Base-by-base conservation (phyloP, 2,329 filamentous ascomycete genomes). In the Aureobasidium sp. region DNA sequence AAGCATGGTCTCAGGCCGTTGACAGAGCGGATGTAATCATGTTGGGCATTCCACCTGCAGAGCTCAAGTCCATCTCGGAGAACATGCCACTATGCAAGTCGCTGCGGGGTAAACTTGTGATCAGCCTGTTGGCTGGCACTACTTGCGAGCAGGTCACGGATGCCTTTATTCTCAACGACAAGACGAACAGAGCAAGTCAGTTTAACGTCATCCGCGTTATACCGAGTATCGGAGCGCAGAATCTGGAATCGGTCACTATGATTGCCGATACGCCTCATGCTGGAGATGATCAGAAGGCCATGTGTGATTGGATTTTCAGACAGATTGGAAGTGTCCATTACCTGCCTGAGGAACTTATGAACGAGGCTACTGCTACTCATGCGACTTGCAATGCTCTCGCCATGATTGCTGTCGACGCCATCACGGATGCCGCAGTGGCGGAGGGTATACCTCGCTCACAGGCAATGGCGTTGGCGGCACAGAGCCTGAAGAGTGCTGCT, bases 311-410 rank as follows among this genome's bases (percentile, higher is more conserved):
- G 37, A 40, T 64, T 10, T 63, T 66, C 53, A 35, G 46, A 2
- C 60, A 57, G 15, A 64, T 67, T 33, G 66, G 66, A 7, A 49
- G 60, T 6, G 49, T 63, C 2, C 61, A 66, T 25, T 61, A 59
- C 4, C 49, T 69, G 19, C 61, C 66, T 3, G 67, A 69, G 46
- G 35, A 40, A 4, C 60, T 67, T 5, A 68, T 69, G 65, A 61
- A 66, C 45, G 60, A 64, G 17, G 66, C 66, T 2, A 68, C 67
- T 33, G 67, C 67, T 4, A 62, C 65, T 4, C 62, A 64, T 9
- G 66, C 67, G n/a, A 67, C 65, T 10, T 64, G 66, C 21, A 65
- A 69, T 51, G 67, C 67, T 33, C 61, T 69, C 4, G 54, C 62
- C 2, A 67, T 69, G 37, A 61, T 66, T 25, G 67, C 64, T 4